Evolutionary conservation across 2,329 filamentous ascomycete genomes (phyloP), one percentile per base, ranked within the genome.

Genomic region (Fusarium solani-melongenae): DNA sequence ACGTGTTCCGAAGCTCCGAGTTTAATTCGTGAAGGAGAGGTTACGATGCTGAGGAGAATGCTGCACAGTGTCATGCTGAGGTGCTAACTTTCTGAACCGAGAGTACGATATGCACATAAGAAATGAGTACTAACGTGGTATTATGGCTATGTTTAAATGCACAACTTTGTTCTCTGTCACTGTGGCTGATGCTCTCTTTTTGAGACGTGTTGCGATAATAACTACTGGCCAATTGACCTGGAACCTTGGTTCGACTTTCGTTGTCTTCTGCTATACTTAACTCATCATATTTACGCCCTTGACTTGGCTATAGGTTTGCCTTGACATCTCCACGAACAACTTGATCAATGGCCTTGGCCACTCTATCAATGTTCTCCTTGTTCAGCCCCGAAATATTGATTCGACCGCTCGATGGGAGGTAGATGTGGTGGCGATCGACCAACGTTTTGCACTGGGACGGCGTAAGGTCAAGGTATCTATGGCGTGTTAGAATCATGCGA

Each of bases 351-450:
- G 27, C 49, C 10, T 6, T 33, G 10, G 49, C 17, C 10, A 53
- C 49, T 4, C 49, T 29, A 27, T 33, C 27, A 12, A 53, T 53
- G 3, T 64, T 64, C 10, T 39, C 51, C 17, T 34, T 29, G 36
- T 58, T 64, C 1, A 64, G 27, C 2, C 62, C 62, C 2, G 62
- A 64, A n/a, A 64, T 64, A 27, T 64, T 64, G 24, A 64, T 64
- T 9, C 62, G 62, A 6, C 62, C 62, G 51, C 46, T 64, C 20
- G 62, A 38, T 20, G 62, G 49, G 22, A 72, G 38, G 22, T 72
- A 70, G 29, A 72, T 68, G 38, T 71, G 70, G 17, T 68, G 64
- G 14, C 63, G 58, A 11, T 66, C 66, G 12, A 63, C 58, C 20
- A 72, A 58, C 5, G 62, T 20, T n/a, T 65, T 49, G 46, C 64